phyloP scores from a whole-genome alignment of 2,329 filamentous ascomycete genomes.

The Diaporthe helianthi region DNA sequence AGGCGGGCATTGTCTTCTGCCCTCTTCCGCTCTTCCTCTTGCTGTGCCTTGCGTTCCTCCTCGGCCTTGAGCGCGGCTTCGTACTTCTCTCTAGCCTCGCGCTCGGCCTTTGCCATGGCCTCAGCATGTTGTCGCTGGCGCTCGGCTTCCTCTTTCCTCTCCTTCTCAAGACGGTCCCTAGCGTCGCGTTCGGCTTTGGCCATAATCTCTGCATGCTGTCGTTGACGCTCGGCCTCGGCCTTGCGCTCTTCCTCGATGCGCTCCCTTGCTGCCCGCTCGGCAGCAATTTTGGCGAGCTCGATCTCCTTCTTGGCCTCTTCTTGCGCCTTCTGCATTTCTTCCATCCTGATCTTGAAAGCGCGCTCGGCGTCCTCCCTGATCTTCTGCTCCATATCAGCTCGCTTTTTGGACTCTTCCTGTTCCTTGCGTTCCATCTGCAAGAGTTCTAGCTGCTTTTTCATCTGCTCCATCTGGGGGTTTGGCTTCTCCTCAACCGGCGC shows the following conservation, averaged over 20 bases:
- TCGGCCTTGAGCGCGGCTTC: constrained; percentile 49
- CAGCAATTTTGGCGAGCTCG: constrained; percentile 54
- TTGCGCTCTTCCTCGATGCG: constrained; percentile 48
- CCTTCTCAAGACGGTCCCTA: constrained; percentile 44
- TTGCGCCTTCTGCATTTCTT: constrained; percentile 48
- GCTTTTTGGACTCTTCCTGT: constrained; percentile 53
- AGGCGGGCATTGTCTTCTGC: constrained; percentile 54
- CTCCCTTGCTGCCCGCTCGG: constrained; percentile 52
- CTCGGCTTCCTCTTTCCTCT: constrained; percentile 50
- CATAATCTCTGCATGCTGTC: constrained; percentile 44
- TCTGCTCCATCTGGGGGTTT: constrained; percentile 65
- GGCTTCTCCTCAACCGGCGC: constrained; percentile 47
- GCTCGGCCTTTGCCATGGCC: constrained; percentile 53
- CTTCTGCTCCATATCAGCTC: constrained; percentile 52
- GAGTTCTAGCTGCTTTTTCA: constrained; percentile 64
- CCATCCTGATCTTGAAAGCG: constrained; percentile 46
- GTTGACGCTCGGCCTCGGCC: constrained; percentile 46
- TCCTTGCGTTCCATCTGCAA: constrained; percentile 55
- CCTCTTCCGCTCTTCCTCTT: constrained; percentile 53
- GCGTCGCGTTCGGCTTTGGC: constrained; percentile 45
- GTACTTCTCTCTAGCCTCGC: constrained; percentile 49
- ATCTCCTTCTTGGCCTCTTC: constrained; percentile 57
- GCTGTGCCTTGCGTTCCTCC: constrained; percentile 45
- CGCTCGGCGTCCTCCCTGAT: constrained; percentile 56
- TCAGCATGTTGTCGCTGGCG: constrained; percentile 53